Conservation (phyloP, 164 flowering plant genomes). For the Vitis rupestris region DNA sequence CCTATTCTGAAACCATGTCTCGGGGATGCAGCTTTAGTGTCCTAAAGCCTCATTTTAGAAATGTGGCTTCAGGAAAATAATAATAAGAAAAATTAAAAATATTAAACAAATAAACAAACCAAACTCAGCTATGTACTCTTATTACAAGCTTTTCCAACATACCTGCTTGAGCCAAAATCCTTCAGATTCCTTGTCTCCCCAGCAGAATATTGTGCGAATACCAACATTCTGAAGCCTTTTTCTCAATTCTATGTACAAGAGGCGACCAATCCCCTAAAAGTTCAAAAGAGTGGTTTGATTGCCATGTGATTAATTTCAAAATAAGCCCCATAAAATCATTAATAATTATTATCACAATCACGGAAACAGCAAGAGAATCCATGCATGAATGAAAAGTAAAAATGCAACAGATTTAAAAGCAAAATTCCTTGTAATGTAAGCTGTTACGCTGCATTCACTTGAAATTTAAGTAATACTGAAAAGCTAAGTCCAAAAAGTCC, state of each 20-base stretch:
- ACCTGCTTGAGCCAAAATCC: constrained; percentile 96
- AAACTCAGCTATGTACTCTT: not conserved
- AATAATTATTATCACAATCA: not conserved
- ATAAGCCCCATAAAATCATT: not conserved
- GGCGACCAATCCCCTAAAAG: constrained; percentile 71
- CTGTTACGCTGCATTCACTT: too few relatives aligned
- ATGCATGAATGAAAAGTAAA: not conserved
- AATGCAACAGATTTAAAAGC: not conserved
- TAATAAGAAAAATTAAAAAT: not conserved
- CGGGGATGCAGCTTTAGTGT: too few relatives aligned
- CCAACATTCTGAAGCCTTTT: constrained; percentile 78
- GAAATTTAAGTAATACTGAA: too few relatives aligned
- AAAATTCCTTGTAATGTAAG: too few relatives aligned
- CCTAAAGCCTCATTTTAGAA: too few relatives aligned
- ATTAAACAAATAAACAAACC: not conserved
- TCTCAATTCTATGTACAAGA: constrained; percentile 59
- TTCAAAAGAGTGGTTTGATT: constrained; percentile 4
- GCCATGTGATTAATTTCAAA: not conserved
- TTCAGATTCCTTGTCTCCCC: constrained; percentile 92
- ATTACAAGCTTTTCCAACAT: not conserved
- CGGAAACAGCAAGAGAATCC: not conserved
- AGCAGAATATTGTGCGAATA: constrained; percentile 64
- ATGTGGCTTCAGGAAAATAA: too few relatives aligned
- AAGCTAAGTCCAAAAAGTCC: not conserved
- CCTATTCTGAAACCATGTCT: too few relatives aligned